A percentile compares a stretch with the other conserved stretches of the same genome.
phyloP scores from a whole-genome alignment of 768 basidiomycete genomes.

The Termitomyces sp. region DNA sequence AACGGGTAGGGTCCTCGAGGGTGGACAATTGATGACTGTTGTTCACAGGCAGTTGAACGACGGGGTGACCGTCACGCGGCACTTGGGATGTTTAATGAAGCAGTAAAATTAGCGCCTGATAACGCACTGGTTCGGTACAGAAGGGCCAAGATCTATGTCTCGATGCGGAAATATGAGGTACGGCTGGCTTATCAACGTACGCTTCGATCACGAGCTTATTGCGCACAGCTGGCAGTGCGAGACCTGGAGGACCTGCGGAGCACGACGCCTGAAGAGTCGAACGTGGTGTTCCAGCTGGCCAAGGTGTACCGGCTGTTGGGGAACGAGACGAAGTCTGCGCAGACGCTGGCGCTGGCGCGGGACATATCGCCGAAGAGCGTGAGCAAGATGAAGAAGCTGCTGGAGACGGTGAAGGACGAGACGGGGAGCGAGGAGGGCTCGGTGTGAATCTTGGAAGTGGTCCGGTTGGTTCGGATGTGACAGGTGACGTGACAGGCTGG shows the following conservation, averaged over 20 bases:
- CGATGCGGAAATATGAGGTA: constrained; percentile 78
- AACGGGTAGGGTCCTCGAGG: constrained; percentile 9
- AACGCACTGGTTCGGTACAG: constrained; percentile 94
- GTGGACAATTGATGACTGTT: constrained; percentile 14
- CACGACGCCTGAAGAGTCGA: constrained; percentile 90
- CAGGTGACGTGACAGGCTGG: constrained; percentile 16
- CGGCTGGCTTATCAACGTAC: constrained; percentile 29
- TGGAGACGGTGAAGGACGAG: constrained; percentile 64
- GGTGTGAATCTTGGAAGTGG: constrained; percentile 50
- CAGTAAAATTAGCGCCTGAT: constrained; percentile 72
- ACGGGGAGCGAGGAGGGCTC: constrained; percentile 47
- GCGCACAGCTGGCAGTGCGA: constrained; percentile 60
- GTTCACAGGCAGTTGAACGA: constrained; percentile 78
- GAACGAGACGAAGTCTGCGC: constrained; percentile 72
- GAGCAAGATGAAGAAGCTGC: constrained; percentile 74
- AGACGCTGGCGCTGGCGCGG: constrained; percentile 82
- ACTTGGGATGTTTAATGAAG: constrained; percentile 74
- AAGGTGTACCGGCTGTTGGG: constrained; percentile 84
- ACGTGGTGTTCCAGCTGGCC: constrained; percentile 94
- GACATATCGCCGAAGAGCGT: constrained; percentile 92
- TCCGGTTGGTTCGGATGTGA: constrained; percentile 8
- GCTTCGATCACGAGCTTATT: constrained; percentile 7
- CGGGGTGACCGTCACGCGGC: constrained; percentile 74
- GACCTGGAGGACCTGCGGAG: constrained; percentile 79
- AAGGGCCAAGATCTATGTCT: constrained; percentile 85